Conservation (phyloP, 164 flowering plant species). For the Tinospora cordifolia region DNA sequence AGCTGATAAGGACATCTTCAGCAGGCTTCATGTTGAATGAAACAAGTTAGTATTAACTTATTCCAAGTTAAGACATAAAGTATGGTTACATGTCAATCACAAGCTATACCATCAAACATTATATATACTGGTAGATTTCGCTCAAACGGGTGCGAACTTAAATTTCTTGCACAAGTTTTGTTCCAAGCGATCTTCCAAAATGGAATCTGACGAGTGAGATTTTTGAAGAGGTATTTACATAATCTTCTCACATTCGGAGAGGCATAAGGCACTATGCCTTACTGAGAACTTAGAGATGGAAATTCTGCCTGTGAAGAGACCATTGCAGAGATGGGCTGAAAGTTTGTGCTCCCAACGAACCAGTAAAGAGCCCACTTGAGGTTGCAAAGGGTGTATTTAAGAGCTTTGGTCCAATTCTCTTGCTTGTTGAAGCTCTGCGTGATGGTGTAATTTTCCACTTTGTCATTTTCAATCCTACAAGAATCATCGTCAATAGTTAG, state of each 20-base stretch:
- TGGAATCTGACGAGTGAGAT: too few relatives aligned
- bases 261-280: constrained; percentile 31
- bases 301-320: constrained; percentile 47
- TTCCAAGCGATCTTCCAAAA: too few relatives aligned
- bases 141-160: neutral
- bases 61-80: neutral
- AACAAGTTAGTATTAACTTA: neutral
- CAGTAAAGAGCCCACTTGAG: constrained; percentile 94
- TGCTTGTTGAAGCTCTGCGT: constrained; percentile 95
- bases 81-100: neutral
- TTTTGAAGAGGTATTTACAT: too few relatives aligned
- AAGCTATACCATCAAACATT: neutral
- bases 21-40: neutral
- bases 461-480: constrained; percentile 92
- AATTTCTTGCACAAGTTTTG: neutral
- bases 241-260: too few relatives aligned
- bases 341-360: constrained; percentile 88
- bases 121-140: neutral
- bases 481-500: neutral
- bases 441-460: constrained; percentile 78
- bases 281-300: constrained; percentile 35
- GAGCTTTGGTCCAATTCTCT: constrained; percentile 98
- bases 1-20: neutral
- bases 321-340: constrained; percentile 67
- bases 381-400: constrained; percentile 90